Evolutionary conservation across 2,329 filamentous ascomycete genomes (phyloP).

Genomic region (Teratosphaeria destructans): DNA sequence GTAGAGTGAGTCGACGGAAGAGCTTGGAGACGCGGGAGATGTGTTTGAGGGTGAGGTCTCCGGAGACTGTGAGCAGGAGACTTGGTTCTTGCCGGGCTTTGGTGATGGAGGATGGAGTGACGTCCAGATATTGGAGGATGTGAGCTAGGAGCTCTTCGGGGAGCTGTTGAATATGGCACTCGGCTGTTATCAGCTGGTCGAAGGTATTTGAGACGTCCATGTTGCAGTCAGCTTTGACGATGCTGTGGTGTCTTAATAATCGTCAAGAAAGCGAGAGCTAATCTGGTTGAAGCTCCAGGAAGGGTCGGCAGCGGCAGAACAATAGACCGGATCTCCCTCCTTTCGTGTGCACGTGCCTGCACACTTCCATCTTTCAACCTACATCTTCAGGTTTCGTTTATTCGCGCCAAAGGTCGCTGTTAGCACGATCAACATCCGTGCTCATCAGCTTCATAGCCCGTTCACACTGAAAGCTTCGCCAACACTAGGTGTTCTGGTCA

Average conservation of each 20-base stretch:
- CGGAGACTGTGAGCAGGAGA: constrained; percentile 31
- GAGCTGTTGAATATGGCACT: constrained; percentile 27
- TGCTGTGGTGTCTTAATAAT: no score
- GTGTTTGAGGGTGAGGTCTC: constrained; percentile 42
- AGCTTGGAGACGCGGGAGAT: constrained; percentile 43
- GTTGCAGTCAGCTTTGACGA: not conserved
- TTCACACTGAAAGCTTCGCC: no score
- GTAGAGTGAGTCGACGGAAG: constrained; percentile 44
- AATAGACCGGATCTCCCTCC: no score
- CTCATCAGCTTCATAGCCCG: no score
- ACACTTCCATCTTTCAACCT: no score
- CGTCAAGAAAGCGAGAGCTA: no score
- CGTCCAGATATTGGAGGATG: constrained; percentile 47
- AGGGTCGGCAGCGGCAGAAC: no score
- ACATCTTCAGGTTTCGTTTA: no score
- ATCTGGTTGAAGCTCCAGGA: no score
- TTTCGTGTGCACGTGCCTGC: no score
- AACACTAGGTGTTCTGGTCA: not conserved
- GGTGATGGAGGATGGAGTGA: constrained; percentile 38
- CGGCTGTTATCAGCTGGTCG: not conserved
- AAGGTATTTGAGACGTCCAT: not conserved
- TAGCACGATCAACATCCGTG: no score
- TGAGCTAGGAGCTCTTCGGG: constrained; percentile 52
- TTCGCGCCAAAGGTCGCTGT: no score
- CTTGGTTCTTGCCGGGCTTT: constrained; percentile 42